Conservation (phyloP, 2,329 filamentous ascomycete genomes). For the Aspergillus japonicus region DNA sequence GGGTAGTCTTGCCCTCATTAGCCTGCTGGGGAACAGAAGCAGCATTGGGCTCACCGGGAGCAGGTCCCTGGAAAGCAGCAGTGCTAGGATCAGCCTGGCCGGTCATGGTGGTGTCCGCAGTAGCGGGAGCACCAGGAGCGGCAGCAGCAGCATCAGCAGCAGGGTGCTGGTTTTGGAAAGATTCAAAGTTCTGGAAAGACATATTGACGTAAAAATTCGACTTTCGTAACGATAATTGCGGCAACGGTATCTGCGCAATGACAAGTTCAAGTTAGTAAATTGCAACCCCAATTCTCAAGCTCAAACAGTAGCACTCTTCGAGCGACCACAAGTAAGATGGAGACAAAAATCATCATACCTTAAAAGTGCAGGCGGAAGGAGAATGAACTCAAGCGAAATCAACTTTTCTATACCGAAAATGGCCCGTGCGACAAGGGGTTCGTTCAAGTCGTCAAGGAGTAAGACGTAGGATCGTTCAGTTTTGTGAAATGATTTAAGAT, state of each 20-base stretch:
- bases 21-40: conserved; percentile 50
- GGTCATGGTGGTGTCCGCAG: conserved; percentile 55
- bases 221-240: conserved; percentile 21
- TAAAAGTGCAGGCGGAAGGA: conserved; percentile 20
- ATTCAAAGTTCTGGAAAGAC: conserved; percentile 67
- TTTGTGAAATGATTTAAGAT: conserved; percentile 31
- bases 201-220: conserved; percentile 46
- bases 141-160: conserved; percentile 55
- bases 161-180: conserved; percentile 60
- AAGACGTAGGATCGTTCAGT: conserved; percentile 34
- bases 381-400: conserved; percentile 22
- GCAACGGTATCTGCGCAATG: conserved; percentile 16
- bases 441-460: conserved; percentile 45
- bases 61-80: conserved; percentile 51
- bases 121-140: conserved; percentile 46
- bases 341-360: conserved; percentile 19
- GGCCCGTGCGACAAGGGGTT: conserved; percentile 37
- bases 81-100: conserved; percentile 58
- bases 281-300: neutral
- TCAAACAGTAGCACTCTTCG: neutral
- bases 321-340: no score
- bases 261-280: neutral
- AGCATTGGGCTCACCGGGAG: conserved; percentile 42
- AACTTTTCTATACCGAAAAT: conserved; percentile 33
- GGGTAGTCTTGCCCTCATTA: conserved; percentile 56